Base-by-base conservation (phyloP, 768 basidiomycete genomes). In the Rhodotorula graminis region DNA sequence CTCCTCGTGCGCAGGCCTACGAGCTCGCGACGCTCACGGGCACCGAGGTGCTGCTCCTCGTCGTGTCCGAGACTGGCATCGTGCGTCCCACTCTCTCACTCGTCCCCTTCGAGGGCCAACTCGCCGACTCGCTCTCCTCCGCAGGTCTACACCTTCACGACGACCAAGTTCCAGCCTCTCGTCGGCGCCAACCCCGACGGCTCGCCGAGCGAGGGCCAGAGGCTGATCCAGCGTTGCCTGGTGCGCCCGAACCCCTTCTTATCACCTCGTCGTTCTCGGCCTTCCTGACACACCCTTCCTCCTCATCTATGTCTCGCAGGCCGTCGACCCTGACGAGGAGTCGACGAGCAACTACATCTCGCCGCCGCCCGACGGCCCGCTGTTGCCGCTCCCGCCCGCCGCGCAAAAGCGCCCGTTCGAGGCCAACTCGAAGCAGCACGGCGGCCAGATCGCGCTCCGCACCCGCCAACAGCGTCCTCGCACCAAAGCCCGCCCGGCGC, bases 21-120 rank as follows among this genome's bases (percentile, higher is more conserved):
- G 95, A 99, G 80, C 87, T 99, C 5, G 96, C 95, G 15, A 98
- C 93, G 25, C 87, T 99, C 76, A 99, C 95, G n/a, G 95, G 95
- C 65, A 98, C 96, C 0, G 95, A 99, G 79, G 95, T 99, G 57
- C 86, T 99, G 10, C 86, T 99, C 18, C 88, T 99, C 72, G 96
- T 99, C 82, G 95, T 99, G 15, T 95, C 93, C 16, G 95, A 99
- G 83, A 98, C 95, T 0, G 96, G 96, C 29, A 76, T 72, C 27
- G 74, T 75, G 64, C 47, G 70, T 50, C 3, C 3, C 12, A 7
- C 31, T 10, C 1, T 14, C 21, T 11, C n/a, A 21, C 1, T 10
- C 23, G 23, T 18, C 27, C 11, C 18, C 5, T 33, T 33, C 40
- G 37, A 37, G 37, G 37, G 5, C 50, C 18, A 14, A 14, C 14